A percentile compares a stretch with the other conserved stretches of the same genome.
phyloP scores from a whole-genome alignment of 306 rosid genomes.

The Rubus idaeus region DNA sequence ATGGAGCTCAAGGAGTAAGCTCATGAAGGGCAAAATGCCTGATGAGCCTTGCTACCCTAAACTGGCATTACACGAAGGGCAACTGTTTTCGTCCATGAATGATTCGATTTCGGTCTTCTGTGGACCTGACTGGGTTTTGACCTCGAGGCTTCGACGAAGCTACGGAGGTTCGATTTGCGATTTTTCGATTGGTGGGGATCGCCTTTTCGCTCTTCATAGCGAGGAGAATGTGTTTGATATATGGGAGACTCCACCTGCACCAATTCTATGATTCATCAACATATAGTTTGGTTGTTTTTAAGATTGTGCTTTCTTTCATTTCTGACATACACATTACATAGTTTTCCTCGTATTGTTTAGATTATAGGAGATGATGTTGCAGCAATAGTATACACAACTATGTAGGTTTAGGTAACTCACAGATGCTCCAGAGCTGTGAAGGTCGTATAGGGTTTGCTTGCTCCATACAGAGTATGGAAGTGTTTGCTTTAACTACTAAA shows the following conservation, averaged over 20 bases:
- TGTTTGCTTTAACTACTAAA: conserved; percentile 19
- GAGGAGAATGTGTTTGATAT: conserved; percentile 94
- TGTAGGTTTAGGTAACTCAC: conserved; percentile 18
- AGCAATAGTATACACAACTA: background rate
- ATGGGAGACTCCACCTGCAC: conserved; percentile 90
- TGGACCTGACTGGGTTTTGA: conserved; percentile 89
- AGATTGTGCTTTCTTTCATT: conserved; percentile 5
- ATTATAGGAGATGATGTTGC: conserved; percentile 10
- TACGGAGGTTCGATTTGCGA: conserved; percentile 92
- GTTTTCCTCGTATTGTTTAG: conserved; percentile 24
- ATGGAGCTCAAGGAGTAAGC: conserved; percentile 92
- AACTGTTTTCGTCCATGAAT: conserved; percentile 91
- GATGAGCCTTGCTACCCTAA: conserved; percentile 95
- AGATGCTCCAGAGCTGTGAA: conserved; percentile 9
- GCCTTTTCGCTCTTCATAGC: conserved; percentile 88
- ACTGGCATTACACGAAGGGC: conserved; percentile 81
- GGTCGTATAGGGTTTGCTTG: conserved; percentile 30
- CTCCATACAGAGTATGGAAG: conserved; percentile 19
- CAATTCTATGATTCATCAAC: conserved; percentile 43
- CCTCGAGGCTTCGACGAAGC: conserved; percentile 78
- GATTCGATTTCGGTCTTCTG: conserved; percentile 87
- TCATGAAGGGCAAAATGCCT: conserved; percentile 81
- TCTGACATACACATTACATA: conserved; percentile 25
- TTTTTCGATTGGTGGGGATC: conserved; percentile 90
- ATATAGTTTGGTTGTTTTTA: conserved; percentile 13